Conservation (phyloP, 192 early-diverging fungal genomes). For the Ambispora gerdemannii region DNA sequence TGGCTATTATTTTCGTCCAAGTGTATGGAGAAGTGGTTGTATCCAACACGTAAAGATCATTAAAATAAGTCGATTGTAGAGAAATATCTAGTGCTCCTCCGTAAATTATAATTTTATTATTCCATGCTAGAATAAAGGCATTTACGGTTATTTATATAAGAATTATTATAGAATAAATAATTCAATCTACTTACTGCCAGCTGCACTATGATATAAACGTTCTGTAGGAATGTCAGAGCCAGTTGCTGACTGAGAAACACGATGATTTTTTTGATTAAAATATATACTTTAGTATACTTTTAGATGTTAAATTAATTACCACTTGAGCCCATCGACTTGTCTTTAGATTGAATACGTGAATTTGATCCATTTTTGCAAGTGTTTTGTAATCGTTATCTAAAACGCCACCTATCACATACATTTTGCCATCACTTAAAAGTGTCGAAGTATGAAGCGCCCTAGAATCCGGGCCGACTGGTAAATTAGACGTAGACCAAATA, state of each 20-base stretch:
- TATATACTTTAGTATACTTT: too few relatives aligned
- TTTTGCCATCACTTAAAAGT: conserved; percentile 29
- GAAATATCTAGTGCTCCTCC: conserved; percentile 3
- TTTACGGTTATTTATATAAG: too few relatives aligned
- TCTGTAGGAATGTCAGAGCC: too few relatives aligned
- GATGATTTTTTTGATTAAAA: too few relatives aligned
- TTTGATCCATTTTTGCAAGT: too few relatives aligned
- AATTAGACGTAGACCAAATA: conserved; percentile 18
- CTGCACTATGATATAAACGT: conserved; percentile 7
- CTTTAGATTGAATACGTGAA: too few relatives aligned
- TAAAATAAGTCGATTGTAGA: background rate
- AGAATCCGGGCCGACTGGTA: conserved; percentile 16
- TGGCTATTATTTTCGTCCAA: background rate
- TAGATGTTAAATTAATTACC: too few relatives aligned
- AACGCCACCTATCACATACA: conserved; percentile 34
- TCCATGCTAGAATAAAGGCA: background rate
- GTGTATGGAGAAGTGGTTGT: background rate
- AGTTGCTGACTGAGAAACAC: too few relatives aligned
- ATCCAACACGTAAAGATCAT: conserved; percentile 7
- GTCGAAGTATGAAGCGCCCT: conserved; percentile 33
- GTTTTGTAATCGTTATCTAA: background rate
- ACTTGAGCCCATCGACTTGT: too few relatives aligned
- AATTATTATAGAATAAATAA: too few relatives aligned
- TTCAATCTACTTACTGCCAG: conserved; percentile 8
- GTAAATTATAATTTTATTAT: conserved; percentile 15